Evolutionary conservation across 495 filamentous ascomycete species (phyloP).

Genomic region (Cercophora samala): DNA sequence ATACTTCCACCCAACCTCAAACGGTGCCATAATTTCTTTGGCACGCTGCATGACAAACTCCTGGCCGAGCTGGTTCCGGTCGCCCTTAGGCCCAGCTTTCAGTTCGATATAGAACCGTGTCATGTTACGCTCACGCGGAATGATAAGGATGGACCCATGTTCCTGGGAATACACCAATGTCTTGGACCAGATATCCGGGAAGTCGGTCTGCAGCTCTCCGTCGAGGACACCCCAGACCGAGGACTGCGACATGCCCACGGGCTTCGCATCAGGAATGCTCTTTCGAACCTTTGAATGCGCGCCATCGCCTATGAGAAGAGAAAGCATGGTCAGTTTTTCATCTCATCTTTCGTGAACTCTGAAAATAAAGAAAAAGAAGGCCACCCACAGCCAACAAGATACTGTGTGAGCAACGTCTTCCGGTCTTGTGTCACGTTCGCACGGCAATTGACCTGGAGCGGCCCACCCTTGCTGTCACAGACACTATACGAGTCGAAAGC

Average conservation of each 20-base stretch:
- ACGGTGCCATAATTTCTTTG: slow-evolving; percentile 61
- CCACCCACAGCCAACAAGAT: slow-evolving; percentile 51
- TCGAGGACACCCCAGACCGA: slow-evolving; percentile 70
- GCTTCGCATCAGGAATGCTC: slow-evolving; percentile 53
- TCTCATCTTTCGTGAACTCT: not conserved
- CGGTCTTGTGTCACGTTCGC: slow-evolving; percentile 40
- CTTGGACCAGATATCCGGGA: slow-evolving; percentile 71
- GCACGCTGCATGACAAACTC: slow-evolving; percentile 66
- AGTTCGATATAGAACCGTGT: slow-evolving; percentile 68
- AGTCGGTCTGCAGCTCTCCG: slow-evolving; percentile 62
- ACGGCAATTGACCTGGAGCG: slow-evolving; percentile 44
- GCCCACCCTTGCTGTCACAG: slow-evolving; percentile 35
- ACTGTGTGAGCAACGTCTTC: slow-evolving; percentile 45
- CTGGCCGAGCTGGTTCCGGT: slow-evolving; percentile 47
- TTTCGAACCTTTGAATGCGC: slow-evolving; percentile 54
- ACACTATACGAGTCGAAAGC: slow-evolving; percentile 53
- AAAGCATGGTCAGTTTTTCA: slow-evolving; percentile 18
- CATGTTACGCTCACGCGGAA: slow-evolving; percentile 65
- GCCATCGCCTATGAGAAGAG: slow-evolving; percentile 39
- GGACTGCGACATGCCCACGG: slow-evolving; percentile 58
- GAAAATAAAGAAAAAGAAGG: not conserved
- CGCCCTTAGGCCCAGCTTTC: slow-evolving; percentile 50
- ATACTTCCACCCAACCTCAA: slow-evolving; percentile 56
- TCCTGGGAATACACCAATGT: slow-evolving; percentile 57
- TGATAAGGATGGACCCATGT: slow-evolving; percentile 62